A percentile compares a stretch with the other conserved stretches of the same genome.
Conservation (phyloP, 192 early-diverging fungal species). For the Podila epicladia region DNA sequence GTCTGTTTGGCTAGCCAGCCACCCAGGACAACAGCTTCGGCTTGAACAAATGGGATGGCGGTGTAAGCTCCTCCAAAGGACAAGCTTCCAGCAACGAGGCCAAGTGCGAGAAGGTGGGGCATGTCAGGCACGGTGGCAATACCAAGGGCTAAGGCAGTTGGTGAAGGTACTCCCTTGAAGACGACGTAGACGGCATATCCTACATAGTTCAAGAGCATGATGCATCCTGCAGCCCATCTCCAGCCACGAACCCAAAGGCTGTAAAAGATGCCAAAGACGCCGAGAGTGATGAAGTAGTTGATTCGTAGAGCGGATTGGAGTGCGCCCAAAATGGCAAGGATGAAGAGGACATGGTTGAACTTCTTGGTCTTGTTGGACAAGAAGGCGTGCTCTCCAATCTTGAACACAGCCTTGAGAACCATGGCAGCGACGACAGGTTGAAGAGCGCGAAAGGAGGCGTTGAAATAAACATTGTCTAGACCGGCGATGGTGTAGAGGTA, state of each 20-base stretch:
- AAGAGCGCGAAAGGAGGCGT: slow-evolving; percentile 59
- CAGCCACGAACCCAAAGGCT: slow-evolving; percentile 12
- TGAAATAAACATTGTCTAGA: slow-evolving; percentile 59
- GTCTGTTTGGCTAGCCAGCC: slow-evolving; percentile 58
- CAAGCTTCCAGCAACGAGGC: slow-evolving; percentile 56
- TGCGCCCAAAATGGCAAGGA: slow-evolving; percentile 38
- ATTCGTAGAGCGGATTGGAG: slow-evolving; percentile 57
- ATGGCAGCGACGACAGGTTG: slow-evolving; percentile 67
- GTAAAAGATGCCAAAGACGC: slow-evolving; percentile 52
- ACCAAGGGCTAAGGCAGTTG: slow-evolving; percentile 54
- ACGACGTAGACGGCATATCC: slow-evolving; percentile 51
- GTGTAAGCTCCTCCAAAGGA: slow-evolving; percentile 68
- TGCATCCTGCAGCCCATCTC: slow-evolving; percentile 25
- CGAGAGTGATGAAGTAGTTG: slow-evolving; percentile 65
- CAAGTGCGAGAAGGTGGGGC: slow-evolving; percentile 57
- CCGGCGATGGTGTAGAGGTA: slow-evolving; percentile 57
- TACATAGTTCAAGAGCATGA: slow-evolving; percentile 42
- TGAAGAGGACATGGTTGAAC: slow-evolving; percentile 44
- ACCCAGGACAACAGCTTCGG: slow-evolving; percentile 62
- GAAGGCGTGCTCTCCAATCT: slow-evolving; percentile 59
- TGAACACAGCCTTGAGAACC: slow-evolving; percentile 57
- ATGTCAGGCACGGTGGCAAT: slow-evolving; percentile 43
- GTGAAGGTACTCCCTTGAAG: slow-evolving; percentile 58
- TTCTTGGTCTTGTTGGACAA: slow-evolving; percentile 53
- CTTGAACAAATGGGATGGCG: slow-evolving; percentile 62